Conservation (phyloP, 495 filamentous ascomycete genomes). For the Neurospora sp. region DNA sequence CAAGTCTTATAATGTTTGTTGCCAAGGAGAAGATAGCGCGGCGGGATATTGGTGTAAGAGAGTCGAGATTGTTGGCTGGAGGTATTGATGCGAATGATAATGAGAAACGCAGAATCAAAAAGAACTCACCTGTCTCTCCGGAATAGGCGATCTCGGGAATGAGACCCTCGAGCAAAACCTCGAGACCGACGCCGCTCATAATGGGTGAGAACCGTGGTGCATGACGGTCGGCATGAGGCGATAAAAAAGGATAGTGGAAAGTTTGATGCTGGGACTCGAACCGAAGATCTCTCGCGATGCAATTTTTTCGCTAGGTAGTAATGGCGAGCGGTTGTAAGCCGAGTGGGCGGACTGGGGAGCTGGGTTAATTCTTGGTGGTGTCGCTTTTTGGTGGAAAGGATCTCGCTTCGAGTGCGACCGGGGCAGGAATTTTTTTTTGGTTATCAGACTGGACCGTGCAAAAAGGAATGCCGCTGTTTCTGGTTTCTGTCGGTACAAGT, state of each 20-base stretch:
- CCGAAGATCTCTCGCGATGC: neutral
- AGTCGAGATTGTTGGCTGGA: neutral
- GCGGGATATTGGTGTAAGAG: neutral
- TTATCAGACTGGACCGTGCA: neutral
- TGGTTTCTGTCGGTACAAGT: neutral
- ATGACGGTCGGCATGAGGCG: neutral
- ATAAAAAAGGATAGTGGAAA: conserved; percentile 2
- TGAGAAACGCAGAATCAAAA: neutral
- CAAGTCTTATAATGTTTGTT: neutral
- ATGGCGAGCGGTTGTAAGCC: neutral
- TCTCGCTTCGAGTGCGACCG: neutral
- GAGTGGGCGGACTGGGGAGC: neutral
- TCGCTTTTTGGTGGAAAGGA: neutral
- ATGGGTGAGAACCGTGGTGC: conserved; percentile 3
- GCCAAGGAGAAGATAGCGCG: neutral
- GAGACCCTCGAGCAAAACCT: conserved; percentile 61
- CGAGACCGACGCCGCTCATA: conserved; percentile 55
- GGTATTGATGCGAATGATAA: neutral
- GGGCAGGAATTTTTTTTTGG: neutral
- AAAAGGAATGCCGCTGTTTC: neutral
- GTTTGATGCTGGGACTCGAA: neutral
- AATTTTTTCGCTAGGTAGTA: neutral
- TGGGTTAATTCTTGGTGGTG: neutral
- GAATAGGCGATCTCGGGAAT: conserved; percentile 59
- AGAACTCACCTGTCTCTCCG: conserved; percentile 57